Percentiles rank a stretch among this genome's conserved stretches.
Conservation (phyloP, 345 rosid genomes). For the Eucalyptus victrix region DNA sequence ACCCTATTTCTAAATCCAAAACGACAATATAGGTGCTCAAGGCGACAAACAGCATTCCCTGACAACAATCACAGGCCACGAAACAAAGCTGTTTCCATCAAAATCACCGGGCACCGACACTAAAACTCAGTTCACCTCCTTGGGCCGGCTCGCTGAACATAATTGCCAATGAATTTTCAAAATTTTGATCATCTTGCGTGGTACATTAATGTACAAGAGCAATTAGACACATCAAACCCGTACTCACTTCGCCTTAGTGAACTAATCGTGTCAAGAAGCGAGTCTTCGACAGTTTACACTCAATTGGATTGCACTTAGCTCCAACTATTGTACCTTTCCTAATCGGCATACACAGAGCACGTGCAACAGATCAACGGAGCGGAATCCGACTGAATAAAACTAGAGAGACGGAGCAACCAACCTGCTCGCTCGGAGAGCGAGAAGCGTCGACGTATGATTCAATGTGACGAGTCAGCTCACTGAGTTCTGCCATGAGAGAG, state of each 20-base stretch:
- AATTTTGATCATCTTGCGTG: background rate
- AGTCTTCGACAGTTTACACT: background rate
- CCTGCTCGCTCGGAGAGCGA: constrained; percentile 51
- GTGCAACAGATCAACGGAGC: background rate
- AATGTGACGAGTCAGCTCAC: constrained; percentile 37
- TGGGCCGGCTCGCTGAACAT: background rate
- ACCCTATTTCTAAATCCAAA: background rate
- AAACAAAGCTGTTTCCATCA: background rate
- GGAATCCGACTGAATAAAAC: background rate
- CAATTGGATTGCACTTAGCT: background rate
- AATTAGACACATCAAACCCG: background rate
- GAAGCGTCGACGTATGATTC: constrained; percentile 56
- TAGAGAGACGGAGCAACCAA: background rate
- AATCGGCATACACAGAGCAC: background rate
- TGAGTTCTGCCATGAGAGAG: constrained; percentile 31
- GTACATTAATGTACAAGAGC: background rate
- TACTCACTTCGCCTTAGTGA: background rate
- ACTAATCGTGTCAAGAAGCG: background rate
- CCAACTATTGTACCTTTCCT: background rate
- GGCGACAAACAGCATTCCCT: background rate
- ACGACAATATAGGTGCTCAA: background rate
- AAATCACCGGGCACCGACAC: background rate
- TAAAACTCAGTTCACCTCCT: background rate
- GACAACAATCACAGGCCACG: background rate
- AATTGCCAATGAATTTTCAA: background rate